Evolutionary conservation across 768 basidiomycete species (phyloP), one percentile per base, ranked within the genome.

Genomic region (Agaricus sinodeliciosus): DNA sequence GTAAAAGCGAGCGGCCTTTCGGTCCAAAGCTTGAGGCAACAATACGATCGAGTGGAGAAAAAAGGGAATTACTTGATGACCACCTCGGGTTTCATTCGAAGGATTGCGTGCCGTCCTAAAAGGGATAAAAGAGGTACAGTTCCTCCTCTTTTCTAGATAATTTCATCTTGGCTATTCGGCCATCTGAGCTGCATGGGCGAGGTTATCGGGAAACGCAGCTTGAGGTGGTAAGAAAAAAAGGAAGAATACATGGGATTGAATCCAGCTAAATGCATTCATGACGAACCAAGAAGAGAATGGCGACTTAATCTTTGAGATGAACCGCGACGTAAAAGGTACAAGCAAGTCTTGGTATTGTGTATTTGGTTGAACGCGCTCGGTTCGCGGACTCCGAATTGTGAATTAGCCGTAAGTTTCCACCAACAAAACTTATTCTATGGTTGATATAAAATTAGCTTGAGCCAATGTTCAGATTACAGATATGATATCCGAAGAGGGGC

Each of bases 331-430:
- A 18, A 16, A 43, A 12, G 19, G 42, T 22, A 43, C 22, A 26
- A 18, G 13, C 41, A 28, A n/a, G 31, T 5, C 11, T 7, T 31
- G 31, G 31, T 11, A 25, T 16, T 2, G 12, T 19, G 31, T 26
- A 31, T 52, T 35, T 51, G 27, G 55, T 52, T 47, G 43, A 60
- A 51, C 56, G 44, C 58, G 55, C 59, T 57, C 49, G 57, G 43
- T 52, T 54, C 48, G 62, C 59, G 55, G 34, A 55, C 51, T 31
- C 31, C 31, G 4, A 31, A 11, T 56, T 55, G 48, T 41, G 54
- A 3, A 22, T 35, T 22, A 26, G 42, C 19, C 25, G 40, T 36
- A 16, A 31, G 18, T 26, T 19, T 27, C 9, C 37, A 13, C 3
- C 16, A 45, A 39, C 42, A 28, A 31, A 15, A n/a, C n/a, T n/a